A percentile compares a stretch with the other conserved stretches of the same genome.
Conservation (phyloP, 495 filamentous ascomycete species). For the Rhypophila decipiens region DNA sequence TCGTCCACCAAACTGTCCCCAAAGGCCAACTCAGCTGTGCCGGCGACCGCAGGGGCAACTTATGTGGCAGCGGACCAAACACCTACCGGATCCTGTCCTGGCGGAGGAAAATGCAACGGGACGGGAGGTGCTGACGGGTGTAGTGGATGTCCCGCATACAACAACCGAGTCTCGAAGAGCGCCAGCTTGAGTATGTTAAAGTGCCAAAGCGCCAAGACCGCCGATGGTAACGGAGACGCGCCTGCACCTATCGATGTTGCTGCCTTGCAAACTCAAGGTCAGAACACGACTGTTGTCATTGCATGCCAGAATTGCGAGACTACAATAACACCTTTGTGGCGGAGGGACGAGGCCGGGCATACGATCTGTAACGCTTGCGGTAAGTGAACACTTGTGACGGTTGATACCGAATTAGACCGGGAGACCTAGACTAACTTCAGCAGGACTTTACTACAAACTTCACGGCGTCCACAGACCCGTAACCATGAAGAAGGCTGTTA, state of each 20-base stretch:
- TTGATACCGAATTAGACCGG: background rate
- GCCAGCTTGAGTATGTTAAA: conserved; percentile 59
- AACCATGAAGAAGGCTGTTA: conserved; percentile 95
- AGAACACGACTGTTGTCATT: conserved; percentile 69
- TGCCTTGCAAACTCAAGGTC: conserved; percentile 35
- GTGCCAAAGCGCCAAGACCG: conserved; percentile 27
- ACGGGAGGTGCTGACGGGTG: conserved; percentile 95
- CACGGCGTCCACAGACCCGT: conserved; percentile 89
- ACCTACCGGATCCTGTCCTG: conserved; percentile 81
- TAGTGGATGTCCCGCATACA: conserved; percentile 92
- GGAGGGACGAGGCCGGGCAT: conserved; percentile 89
- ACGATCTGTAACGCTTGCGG: conserved; percentile 99
- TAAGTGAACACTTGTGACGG: conserved; percentile 49
- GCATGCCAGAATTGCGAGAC: conserved; percentile 98
- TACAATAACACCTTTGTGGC: conserved; percentile 93
- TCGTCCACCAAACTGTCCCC: conserved; percentile 27
- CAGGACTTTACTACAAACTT: conserved; percentile 94
- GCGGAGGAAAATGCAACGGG: conserved; percentile 92
- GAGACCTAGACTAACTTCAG: conserved; percentile 9
- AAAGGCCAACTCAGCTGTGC: conserved; percentile 23
- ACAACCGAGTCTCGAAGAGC: conserved; percentile 90
- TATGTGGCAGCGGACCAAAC: conserved; percentile 71
- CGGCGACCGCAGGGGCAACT: conserved; percentile 54
- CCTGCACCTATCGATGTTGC: conserved; percentile 40
- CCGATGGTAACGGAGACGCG: conserved; percentile 25